Percentiles rank a stretch among this genome's conserved stretches.
Conservation (phyloP, 768 basidiomycete species). For the Amanita exitialis region DNA sequence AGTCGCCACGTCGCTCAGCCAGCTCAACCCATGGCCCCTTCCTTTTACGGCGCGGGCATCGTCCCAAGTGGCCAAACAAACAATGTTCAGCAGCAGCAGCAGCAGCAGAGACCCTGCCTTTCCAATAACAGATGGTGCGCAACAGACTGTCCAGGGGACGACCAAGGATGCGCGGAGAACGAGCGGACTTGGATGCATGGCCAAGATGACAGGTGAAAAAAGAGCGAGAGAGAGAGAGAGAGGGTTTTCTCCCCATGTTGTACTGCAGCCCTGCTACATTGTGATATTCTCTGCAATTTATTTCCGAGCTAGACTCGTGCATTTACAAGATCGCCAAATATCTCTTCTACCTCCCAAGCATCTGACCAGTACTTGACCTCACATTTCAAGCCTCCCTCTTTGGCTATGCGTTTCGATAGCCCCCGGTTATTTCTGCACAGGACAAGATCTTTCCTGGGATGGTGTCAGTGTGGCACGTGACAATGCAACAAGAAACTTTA, state of each 20-base stretch:
- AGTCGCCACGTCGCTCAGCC: slow-evolving; percentile 39
- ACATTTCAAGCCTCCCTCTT: slow-evolving; percentile 72
- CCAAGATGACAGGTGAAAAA: slow-evolving; percentile 39
- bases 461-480: neutral
- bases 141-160: slow-evolving; percentile 22
- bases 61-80: slow-evolving; percentile 36
- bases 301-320: slow-evolving; percentile 15
- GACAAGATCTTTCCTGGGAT: slow-evolving; percentile 65
- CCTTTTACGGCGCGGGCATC: slow-evolving; percentile 63
- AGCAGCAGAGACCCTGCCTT: slow-evolving; percentile 34
- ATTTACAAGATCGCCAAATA: slow-evolving; percentile 34
- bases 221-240: no score
- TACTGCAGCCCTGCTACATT: slow-evolving; percentile 5
- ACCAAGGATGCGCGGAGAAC: slow-evolving; percentile 50
- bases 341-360: slow-evolving; percentile 95
- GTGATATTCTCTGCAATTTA: slow-evolving; percentile 7
- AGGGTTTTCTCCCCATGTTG: neutral
- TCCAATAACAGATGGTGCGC: slow-evolving; percentile 26
- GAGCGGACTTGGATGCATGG: slow-evolving; percentile 67
- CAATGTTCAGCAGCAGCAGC: slow-evolving; percentile 23
- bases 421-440: slow-evolving; percentile 75
- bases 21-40: slow-evolving; percentile 42
- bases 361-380: slow-evolving; percentile 81
- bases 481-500: slow-evolving; percentile 19
- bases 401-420: slow-evolving; percentile 66